phyloP scores from a whole-genome alignment of 345 rosid genomes.

The Eucalyptus curtisii region DNA sequence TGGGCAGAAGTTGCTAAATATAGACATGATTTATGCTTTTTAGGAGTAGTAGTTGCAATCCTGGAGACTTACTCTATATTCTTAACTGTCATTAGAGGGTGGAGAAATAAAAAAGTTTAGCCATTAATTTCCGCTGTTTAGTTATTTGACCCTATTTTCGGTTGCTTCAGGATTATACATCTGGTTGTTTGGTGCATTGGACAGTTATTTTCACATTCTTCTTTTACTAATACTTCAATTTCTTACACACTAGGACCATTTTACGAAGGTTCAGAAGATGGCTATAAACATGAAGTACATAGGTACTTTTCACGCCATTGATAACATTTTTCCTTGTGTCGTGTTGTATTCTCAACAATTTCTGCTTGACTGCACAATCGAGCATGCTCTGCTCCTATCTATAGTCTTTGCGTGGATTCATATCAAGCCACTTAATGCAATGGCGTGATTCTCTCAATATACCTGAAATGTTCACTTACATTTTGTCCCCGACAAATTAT shows the following conservation, averaged over 20 bases:
- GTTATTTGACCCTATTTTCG: not conserved
- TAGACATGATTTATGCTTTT: not conserved
- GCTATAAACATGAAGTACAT: constrained; percentile 79
- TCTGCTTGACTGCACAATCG: not conserved
- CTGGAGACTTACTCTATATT: not conserved
- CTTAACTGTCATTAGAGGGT: not conserved
- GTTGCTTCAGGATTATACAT: not conserved
- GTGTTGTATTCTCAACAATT: not conserved
- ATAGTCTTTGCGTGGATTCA: not conserved
- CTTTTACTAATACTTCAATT: not conserved
- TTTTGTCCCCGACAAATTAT: not conserved
- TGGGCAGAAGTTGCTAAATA: not conserved
- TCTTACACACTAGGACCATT: constrained; percentile 50
- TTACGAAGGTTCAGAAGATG: constrained; percentile 53
- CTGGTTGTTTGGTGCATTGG: not conserved
- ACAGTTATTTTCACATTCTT: not conserved
- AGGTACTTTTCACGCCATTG: constrained; percentile 20
- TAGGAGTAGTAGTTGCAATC: not conserved
- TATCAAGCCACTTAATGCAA: not conserved
- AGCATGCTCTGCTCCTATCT: not conserved
- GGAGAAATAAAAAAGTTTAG: not conserved
- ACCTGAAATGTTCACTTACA: not conserved
- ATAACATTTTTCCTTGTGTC: not conserved
- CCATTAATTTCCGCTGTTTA: not conserved
- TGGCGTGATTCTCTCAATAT: not conserved